phyloP scores from a whole-genome alignment of 2,329 filamentous ascomycete genomes.

The Pyrenophora teres region DNA sequence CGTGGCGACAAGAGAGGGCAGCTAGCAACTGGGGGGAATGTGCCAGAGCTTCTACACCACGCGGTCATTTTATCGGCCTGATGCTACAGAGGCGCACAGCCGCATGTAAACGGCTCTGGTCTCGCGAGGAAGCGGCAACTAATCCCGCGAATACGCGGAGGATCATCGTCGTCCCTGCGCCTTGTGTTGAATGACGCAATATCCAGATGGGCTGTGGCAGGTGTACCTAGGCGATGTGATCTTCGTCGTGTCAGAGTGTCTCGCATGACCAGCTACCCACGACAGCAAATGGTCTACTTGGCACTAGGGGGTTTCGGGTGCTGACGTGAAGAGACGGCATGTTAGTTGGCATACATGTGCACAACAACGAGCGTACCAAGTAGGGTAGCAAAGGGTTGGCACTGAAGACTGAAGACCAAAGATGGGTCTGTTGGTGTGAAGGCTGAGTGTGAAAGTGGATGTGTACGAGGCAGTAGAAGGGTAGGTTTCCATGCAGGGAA shows the following conservation, averaged over 20 bases:
- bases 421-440: conserved; percentile 6
- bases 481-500: conserved; percentile 28
- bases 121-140: conserved; percentile 38
- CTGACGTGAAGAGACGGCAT: too few species aligned
- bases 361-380: too few species aligned
- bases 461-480: conserved; percentile 5
- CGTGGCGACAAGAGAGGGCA: conserved; percentile 3
- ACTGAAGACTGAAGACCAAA: not conserved
- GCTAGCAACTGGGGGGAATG: not conserved
- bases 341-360: too few species aligned
- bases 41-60: conserved; percentile 15
- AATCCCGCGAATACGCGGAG: conserved; percentile 37
- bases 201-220: conserved; percentile 13
- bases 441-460: conserved; percentile 8
- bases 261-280: not conserved
- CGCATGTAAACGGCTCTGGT: conserved; percentile 25
- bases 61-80: conserved; percentile 14
- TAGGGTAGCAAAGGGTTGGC: too few species aligned
- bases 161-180: conserved; percentile 29
- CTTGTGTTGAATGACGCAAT: conserved; percentile 37
- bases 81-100: conserved; percentile 25
- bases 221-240: conserved; percentile 14
- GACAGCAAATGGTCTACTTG: not conserved
- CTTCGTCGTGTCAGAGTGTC: conserved; percentile 1
- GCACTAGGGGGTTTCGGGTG: too few species aligned